Conservation (phyloP, 2,329 filamentous ascomycete species). For the Fusarium succisae region DNA sequence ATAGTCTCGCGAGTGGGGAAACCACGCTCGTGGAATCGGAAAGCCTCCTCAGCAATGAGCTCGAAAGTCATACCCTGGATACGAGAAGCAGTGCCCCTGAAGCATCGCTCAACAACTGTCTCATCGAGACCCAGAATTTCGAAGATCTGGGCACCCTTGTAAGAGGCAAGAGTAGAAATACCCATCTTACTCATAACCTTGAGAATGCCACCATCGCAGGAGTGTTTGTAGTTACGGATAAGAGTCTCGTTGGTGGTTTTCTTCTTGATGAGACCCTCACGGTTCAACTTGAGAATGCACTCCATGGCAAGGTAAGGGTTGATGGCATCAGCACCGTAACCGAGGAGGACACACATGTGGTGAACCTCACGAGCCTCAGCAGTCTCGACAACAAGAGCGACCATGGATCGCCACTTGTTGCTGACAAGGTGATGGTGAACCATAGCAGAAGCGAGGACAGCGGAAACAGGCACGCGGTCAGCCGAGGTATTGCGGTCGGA, state of each 20-base stretch:
- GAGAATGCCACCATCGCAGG: constrained; percentile 92
- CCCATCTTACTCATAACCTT: constrained; percentile 99
- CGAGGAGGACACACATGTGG: constrained; percentile 97
- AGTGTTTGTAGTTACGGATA: constrained; percentile 96
- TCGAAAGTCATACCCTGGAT: constrained; percentile 96
- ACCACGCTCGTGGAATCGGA: constrained; percentile 93
- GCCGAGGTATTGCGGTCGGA: constrained; percentile 87
- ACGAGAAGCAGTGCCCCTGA: constrained; percentile 91
- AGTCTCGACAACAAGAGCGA: constrained; percentile 88
- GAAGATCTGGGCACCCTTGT: constrained; percentile 98
- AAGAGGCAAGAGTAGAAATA: constrained; percentile 94
- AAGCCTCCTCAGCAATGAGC: constrained; percentile 91
- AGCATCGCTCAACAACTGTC: constrained; percentile 90
- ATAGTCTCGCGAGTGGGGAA: constrained; percentile 84
- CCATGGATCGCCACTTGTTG: constrained; percentile 94
- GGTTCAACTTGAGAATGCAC: constrained; percentile 96
- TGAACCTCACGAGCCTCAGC: constrained; percentile 97
- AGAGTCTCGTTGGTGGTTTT: constrained; percentile 83
- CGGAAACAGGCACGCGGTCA: constrained; percentile 85
- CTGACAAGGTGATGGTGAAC: constrained; percentile 94
- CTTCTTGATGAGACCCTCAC: constrained; percentile 91
- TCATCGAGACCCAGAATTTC: constrained; percentile 95
- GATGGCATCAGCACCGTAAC: constrained; percentile 93
- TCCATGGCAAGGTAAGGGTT: constrained; percentile 96
- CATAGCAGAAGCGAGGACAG: constrained; percentile 88